Conservation (phyloP, 495 filamentous ascomycete species). For the Talaromyces adpressus region DNA sequence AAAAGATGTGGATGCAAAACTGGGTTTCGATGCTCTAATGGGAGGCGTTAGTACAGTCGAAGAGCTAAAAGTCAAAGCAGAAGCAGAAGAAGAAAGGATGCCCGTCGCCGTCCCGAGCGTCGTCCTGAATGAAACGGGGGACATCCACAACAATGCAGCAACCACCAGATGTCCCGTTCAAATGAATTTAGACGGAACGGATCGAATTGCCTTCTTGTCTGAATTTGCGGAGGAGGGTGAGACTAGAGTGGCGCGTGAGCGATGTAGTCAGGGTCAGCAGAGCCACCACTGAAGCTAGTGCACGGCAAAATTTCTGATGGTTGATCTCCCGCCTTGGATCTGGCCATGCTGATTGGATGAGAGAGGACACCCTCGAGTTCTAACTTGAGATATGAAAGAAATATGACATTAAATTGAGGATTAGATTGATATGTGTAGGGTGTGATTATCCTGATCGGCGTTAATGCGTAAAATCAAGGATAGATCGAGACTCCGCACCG, state of each 20-base stretch:
- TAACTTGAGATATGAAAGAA: no score
- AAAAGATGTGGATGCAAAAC: background rate
- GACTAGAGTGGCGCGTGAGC: conserved; percentile 1
- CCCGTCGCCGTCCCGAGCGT: conserved; percentile 3
- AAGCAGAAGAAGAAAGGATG: conserved; percentile 11
- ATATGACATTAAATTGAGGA: background rate
- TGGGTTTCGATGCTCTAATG: background rate
- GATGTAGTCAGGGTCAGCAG: conserved; percentile 11
- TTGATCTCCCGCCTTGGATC: conserved; percentile 4
- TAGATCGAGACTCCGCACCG: background rate
- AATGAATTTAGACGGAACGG: background rate
- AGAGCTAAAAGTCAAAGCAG: background rate
- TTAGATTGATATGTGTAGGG: background rate
- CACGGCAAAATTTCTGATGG: background rate
- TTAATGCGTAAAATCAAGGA: background rate
- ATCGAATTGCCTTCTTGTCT: background rate
- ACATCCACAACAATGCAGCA: conserved; percentile 2
- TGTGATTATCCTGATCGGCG: background rate
- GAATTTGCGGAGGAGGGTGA: background rate
- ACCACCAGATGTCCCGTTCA: background rate
- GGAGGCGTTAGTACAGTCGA: background rate
- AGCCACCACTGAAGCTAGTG: conserved; percentile 7
- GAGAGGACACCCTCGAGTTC: background rate
- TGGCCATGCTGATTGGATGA: background rate
- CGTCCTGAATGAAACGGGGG: background rate